A percentile compares a stretch with the other conserved stretches of the same genome.
Conservation (phyloP, 225 moss, liverwort and hornwort species). For the Bryum argenteum region DNA sequence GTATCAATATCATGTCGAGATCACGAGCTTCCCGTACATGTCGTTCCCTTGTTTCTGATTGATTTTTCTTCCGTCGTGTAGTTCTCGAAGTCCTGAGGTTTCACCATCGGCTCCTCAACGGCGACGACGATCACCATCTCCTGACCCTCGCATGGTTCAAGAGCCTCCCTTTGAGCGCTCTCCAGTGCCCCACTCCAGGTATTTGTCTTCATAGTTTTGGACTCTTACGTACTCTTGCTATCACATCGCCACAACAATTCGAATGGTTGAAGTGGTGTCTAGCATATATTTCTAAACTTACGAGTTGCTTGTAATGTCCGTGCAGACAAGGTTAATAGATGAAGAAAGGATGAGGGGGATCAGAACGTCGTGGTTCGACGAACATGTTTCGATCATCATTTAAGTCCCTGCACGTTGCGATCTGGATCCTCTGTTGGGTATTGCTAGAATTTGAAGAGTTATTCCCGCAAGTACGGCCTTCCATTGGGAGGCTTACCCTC, state of each 20-base stretch:
- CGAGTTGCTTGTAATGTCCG: neutral
- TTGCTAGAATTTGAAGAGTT: conserved; percentile 3
- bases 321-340: conserved; percentile 19
- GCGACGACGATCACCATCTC: conserved; percentile 42
- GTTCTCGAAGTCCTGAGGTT: conserved; percentile 40
- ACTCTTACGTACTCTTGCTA: neutral
- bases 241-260: neutral
- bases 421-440: neutral
- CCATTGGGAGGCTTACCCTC: conserved; percentile 7
- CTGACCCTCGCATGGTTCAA: conserved; percentile 14
- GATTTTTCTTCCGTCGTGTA: conserved; percentile 4
- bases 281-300: neutral
- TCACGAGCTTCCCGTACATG: too few relatives aligned
- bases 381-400: neutral
- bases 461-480: conserved; percentile 23
- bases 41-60: neutral
- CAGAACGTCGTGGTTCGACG: conserved; percentile 8
- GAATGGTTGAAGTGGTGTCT: neutral
- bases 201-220: neutral
- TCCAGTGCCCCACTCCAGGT: conserved; percentile 22
- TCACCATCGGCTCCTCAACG: conserved; percentile 42
- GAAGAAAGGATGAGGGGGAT: conserved; percentile 6
- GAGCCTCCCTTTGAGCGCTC: conserved; percentile 37
- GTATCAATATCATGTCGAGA: neutral
- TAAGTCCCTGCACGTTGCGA: neutral